Conservation (phyloP, 768 basidiomycete species). For the Pleurotus giganteus region DNA sequence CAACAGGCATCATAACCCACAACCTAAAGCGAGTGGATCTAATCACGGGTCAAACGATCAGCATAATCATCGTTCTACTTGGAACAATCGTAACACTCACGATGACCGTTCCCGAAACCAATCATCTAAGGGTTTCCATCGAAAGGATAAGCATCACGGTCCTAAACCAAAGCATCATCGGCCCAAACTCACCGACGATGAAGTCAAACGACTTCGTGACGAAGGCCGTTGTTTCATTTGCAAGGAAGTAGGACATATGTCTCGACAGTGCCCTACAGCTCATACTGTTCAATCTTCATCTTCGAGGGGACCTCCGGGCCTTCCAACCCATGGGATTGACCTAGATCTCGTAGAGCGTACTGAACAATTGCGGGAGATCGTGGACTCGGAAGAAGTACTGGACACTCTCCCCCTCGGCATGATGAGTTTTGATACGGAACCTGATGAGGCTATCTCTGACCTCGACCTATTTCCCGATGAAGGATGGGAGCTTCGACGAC, state of each 20-base stretch:
- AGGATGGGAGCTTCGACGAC: too few relatives aligned
- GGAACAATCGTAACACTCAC: not conserved
- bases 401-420: not conserved
- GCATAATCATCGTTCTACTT: not conserved
- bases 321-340: not conserved
- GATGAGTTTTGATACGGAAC: not conserved
- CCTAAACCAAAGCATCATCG: not conserved
- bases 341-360: not conserved
- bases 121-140: not conserved
- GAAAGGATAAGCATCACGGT: not conserved
- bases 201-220: constrained; percentile 13
- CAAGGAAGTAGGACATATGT: constrained; percentile 23
- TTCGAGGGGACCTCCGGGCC: not conserved
- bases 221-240: constrained; percentile 28
- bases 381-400: not conserved
- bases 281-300: constrained; percentile 12
- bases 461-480: too few relatives aligned
- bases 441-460: not conserved
- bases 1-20: too few relatives aligned
- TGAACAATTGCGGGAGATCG: not conserved
- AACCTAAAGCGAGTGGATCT: too few relatives aligned
- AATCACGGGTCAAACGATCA: not conserved
- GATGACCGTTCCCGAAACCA: not conserved
- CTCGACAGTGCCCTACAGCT: constrained; percentile 25
- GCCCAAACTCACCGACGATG: not conserved